These are phyloP conservation scores for Teunomyces aglyptinius DNA, from an alignment of 805 yeast genomes.

Conservation along the genomic window DNA sequence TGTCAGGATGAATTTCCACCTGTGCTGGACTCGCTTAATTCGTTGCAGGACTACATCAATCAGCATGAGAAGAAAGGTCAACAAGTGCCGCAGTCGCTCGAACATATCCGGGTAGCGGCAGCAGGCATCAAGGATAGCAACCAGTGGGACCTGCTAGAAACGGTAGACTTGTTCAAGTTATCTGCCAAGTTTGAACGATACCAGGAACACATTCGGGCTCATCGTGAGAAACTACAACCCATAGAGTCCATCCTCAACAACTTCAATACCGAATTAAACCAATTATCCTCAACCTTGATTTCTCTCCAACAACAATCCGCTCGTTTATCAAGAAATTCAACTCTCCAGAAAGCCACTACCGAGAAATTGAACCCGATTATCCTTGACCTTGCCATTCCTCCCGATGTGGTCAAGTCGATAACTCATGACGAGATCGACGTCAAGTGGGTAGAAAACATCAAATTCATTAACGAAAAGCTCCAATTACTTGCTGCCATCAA, in stretches of 20 bases:
- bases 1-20: conserved; percentile 5
- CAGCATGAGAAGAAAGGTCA: not conserved
- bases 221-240: conserved; percentile 41
- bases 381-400: conserved; percentile 72
- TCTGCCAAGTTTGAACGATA: conserved; percentile 8
- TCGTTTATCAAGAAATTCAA: conserved; percentile 26
- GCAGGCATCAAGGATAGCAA: not conserved
- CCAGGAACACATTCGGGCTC: conserved; percentile 19
- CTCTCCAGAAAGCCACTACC: conserved; percentile 24
- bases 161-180: conserved; percentile 5
- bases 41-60: conserved; percentile 8
- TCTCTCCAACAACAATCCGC: conserved; percentile 35
- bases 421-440: conserved; percentile 54
- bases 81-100: conserved; percentile 2
- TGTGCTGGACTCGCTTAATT: conserved; percentile 6
- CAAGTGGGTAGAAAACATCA: conserved; percentile 66
- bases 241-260: conserved; percentile 50
- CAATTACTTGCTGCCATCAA: conserved; percentile 48
- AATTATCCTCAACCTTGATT: conserved; percentile 30
- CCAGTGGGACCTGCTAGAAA: conserved; percentile 3
- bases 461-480: conserved; percentile 55
- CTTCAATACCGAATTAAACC: conserved; percentile 53
- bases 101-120: not conserved
- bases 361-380: conserved; percentile 70
- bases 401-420: conserved; percentile 60